Percentiles rank a stretch among this genome's conserved stretches.
phyloP scores from a whole-genome alignment of 2,329 filamentous ascomycete species.

The Endoconidiophora laricicola region DNA sequence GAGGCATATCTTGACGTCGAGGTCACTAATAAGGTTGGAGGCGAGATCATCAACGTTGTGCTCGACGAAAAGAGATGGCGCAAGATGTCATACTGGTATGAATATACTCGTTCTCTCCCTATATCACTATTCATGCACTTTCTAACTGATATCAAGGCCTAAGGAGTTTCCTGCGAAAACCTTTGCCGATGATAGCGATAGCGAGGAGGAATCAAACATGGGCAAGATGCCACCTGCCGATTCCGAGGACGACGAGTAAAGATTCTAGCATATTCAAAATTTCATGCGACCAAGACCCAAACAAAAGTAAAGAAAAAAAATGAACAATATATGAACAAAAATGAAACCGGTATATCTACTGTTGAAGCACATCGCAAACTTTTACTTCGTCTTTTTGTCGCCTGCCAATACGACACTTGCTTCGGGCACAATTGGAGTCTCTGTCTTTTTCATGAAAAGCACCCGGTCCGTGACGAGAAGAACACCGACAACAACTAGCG shows the following conservation, averaged over 20 bases:
- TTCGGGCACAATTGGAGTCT: constrained; percentile 12
- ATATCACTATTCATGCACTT: not conserved
- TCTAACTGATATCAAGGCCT: constrained; percentile 24
- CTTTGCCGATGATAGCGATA: constrained; percentile 23
- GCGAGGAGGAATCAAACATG: constrained; percentile 62
- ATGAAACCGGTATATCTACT: not conserved
- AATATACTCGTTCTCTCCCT: not conserved
- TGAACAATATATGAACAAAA: constrained; percentile 10
- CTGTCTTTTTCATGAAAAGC: constrained; percentile 8
- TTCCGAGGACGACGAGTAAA: constrained; percentile 46
- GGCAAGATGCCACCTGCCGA: constrained; percentile 76
- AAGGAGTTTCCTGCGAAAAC: constrained; percentile 53
- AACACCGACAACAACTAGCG: constrained; percentile 48
- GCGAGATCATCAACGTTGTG: constrained; percentile 87
- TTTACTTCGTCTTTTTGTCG: constrained; percentile 19
- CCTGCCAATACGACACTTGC: constrained; percentile 15
- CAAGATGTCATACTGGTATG: constrained; percentile 73
- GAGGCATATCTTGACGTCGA: constrained; percentile 48
- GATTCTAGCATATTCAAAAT: constrained; percentile 15
- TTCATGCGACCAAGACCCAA: constrained; percentile 17
- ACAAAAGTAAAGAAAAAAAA: constrained; percentile 5
- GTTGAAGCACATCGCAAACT: not conserved
- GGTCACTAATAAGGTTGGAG: constrained; percentile 61
- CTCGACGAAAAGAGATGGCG: constrained; percentile 84
- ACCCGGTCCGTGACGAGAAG: constrained; percentile 41